Base-by-base conservation (phyloP, 1,139 yeast genomes). In the Yamadazyma mexicana region DNA sequence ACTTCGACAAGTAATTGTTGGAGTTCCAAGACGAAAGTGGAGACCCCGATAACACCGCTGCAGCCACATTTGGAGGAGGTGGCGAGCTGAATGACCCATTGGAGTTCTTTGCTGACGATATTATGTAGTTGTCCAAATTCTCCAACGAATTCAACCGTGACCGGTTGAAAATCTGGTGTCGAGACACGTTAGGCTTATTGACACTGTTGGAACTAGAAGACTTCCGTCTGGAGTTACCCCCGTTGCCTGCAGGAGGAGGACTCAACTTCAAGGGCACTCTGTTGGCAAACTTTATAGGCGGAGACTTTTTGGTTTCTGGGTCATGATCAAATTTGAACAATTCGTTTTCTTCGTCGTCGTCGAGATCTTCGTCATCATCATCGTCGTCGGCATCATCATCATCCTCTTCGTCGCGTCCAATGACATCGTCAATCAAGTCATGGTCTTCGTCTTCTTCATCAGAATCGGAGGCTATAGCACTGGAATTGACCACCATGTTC, bases 251-350 rank as follows among this genome's bases (percentile, higher is more conserved):
- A 22, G 58, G 52, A 10, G 77, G 76, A 11, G 76, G 73, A 44
- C 70, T 66, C 22, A 67, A 46, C 43, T 66, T 69, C 30, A 65
- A 44, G 1, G 77, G 77, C 2, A 72, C 77, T 31, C 77, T 50
- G 39, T 69, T 62, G 36, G 77, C 77, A 47, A 72, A 71, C 42
- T 66, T 62, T 37, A 70, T 58, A 1, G 75, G 74, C 5, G 71
- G 73, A 2, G 69, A 59, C 30, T 42, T 51, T 46, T 50, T 56
- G 43, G 49, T 45, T 40, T 48, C 52, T 11, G 49, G 62, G 34
- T 75, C 79, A 32, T 68, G 67, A 41, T 76, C 81, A 50, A 77
- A 70, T 22, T 67, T 55, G 54, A 76, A 74, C 33, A 73, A 49
- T 16, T 55, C 66, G 27, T 58, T 66, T 12, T 61, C 69, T 15